phyloP scores from a whole-genome alignment of 176 grass and related monocot genomes.

The Microstegium vimineum region DNA sequence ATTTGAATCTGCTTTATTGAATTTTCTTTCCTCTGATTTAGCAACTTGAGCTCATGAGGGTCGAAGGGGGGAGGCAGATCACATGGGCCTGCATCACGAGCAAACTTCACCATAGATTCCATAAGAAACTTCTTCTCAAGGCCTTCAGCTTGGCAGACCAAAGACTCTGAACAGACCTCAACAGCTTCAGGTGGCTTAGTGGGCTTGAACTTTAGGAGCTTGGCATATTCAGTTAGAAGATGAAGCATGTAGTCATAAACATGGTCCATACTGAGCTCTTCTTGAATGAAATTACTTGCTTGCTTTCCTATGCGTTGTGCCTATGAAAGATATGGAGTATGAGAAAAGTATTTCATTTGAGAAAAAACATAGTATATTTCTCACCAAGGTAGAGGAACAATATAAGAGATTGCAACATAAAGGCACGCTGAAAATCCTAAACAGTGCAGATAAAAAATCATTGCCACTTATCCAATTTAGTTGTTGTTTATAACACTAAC shows the following conservation, averaged over 20 bases:
- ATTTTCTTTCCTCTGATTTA: slow-evolving; percentile 53
- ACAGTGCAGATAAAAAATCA: not conserved
- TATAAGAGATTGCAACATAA: not conserved
- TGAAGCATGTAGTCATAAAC: slow-evolving; percentile 94
- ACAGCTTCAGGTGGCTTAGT: slow-evolving; percentile 54
- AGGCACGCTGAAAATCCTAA: not conserved
- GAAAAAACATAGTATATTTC: not conserved
- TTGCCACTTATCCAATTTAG: not conserved
- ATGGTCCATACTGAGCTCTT: slow-evolving; percentile 68
- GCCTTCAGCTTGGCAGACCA: slow-evolving; percentile 57
- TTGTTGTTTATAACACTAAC: not conserved
- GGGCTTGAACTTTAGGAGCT: slow-evolving; percentile 76
- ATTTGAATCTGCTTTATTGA: slow-evolving; percentile 63
- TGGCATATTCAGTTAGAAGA: slow-evolving; percentile 73
- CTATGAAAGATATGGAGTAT: slow-evolving; percentile 33
- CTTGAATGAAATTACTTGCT: slow-evolving; percentile 62
- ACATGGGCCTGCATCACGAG: slow-evolving; percentile 47
- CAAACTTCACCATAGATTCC: slow-evolving; percentile 55
- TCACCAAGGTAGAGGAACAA: not conserved
- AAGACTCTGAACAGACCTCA: slow-evolving; percentile 66
- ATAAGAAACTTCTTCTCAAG: slow-evolving; percentile 60
- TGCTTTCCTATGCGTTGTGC: slow-evolving; percentile 71
- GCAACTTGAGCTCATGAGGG: slow-evolving; percentile 37
- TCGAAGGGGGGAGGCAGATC: slow-evolving; percentile 53
- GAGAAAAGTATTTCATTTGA: not conserved